Percentiles rank a stretch among this genome's conserved stretches.
phyloP scores from a whole-genome alignment of 169 alveolate species.

The Eimeria mitis region DNA sequence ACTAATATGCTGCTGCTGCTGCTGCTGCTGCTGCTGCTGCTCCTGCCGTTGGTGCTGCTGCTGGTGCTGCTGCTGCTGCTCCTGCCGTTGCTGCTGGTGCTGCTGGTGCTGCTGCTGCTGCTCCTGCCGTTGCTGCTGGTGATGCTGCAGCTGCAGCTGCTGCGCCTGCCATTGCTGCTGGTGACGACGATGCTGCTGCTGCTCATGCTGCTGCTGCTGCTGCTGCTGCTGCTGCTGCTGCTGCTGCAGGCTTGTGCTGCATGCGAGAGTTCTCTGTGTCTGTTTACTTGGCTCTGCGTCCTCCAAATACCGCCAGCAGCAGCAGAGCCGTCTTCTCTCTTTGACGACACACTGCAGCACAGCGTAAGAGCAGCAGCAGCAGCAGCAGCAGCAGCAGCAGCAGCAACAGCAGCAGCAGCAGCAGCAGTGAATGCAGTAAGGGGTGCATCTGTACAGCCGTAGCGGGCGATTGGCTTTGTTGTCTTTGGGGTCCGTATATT shows the following conservation, averaged over 20 bases:
- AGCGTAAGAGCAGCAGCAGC: constrained; percentile 24
- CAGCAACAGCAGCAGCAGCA: background rate
- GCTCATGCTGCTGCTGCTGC: constrained; percentile 1
- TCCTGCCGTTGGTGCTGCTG: background rate
- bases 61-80: background rate
- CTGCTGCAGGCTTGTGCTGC: constrained; percentile 36
- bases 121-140: background rate
- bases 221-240: constrained; percentile 21
- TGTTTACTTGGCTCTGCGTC: constrained; percentile 7
- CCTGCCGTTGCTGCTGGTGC: background rate
- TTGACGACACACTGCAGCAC: background rate
- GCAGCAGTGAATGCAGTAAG: no score
- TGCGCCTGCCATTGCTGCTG: background rate
- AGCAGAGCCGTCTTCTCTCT: constrained; percentile 33
- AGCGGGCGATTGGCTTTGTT: no score
- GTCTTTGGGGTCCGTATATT: no score
- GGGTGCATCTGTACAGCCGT: no score
- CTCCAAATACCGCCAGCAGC: constrained; percentile 32
- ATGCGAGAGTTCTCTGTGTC: constrained; percentile 9
- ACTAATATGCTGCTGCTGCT: background rate
- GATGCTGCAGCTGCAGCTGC: background rate
- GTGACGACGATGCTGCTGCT: no score
- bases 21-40: constrained; percentile 36
- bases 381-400: constrained; percentile 34
- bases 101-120: background rate